These are phyloP conservation scores for Ogataea pignaliae DNA, from an alignment of 805 yeast species.

Conservation along the genomic window DNA sequence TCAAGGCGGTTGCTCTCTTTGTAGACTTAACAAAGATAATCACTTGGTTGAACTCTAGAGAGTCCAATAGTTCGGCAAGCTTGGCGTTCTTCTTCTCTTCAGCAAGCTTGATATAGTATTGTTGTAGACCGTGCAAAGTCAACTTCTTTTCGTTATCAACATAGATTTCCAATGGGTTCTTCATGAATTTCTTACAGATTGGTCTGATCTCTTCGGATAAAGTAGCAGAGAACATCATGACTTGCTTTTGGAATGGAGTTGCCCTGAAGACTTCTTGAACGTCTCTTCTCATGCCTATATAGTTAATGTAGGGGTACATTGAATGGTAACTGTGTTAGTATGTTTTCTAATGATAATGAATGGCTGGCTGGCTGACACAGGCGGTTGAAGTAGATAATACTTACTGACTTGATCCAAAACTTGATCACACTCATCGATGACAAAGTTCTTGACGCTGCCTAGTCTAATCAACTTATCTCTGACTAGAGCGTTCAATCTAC, in stretches of 20 bases:
- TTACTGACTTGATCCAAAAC: slow-evolving; percentile 63
- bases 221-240: slow-evolving; percentile 99
- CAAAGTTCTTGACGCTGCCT: slow-evolving; percentile 87
- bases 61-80: slow-evolving; percentile 87
- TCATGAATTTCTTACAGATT: slow-evolving; percentile 96
- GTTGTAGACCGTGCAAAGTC: slow-evolving; percentile 97
- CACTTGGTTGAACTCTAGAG: slow-evolving; percentile 95
- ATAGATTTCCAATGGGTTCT: slow-evolving; percentile 93
- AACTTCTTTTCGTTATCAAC: slow-evolving; percentile 97
- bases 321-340: neutral
- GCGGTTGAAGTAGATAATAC: slow-evolving; percentile 6
- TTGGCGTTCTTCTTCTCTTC: slow-evolving; percentile 93
- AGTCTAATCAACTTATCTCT: slow-evolving; percentile 86
- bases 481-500: slow-evolving; percentile 91
- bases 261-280: slow-evolving; percentile 97
- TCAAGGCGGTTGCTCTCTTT: slow-evolving; percentile 86
- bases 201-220: slow-evolving; percentile 92
- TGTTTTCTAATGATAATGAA: neutral
- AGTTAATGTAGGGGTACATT: neutral
- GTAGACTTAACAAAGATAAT: slow-evolving; percentile 93
- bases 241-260: slow-evolving; percentile 98
- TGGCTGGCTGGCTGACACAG: neutral
- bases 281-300: slow-evolving; percentile 93
- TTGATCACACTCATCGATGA: slow-evolving; percentile 97
- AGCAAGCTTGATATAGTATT: slow-evolving; percentile 82